Percentiles rank a stretch among this genome's conserved stretches.
Evolutionary conservation across 306 rosid genomes (phyloP).

Genomic region (Glycine tomentella): DNA sequence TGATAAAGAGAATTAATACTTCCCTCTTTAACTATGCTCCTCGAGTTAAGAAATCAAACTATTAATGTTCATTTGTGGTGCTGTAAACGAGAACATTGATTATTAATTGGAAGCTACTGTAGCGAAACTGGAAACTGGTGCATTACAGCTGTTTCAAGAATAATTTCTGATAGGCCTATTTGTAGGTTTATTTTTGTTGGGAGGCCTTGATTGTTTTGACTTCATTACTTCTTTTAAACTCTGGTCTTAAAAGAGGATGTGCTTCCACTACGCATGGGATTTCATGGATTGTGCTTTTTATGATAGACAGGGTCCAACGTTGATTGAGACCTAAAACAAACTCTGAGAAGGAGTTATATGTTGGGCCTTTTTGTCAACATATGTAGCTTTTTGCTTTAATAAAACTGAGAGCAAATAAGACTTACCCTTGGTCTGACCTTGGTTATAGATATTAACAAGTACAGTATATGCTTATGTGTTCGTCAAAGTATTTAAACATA

Average conservation of each 20-base stretch:
- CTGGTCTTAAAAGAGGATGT: constrained; percentile 29
- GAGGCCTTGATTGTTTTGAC: constrained; percentile 14
- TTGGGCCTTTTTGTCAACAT: no score
- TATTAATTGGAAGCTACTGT: constrained; percentile 9
- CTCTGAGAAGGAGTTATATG: no score
- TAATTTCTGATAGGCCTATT: background rate
- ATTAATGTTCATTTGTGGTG: background rate
- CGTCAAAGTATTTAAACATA: no score
- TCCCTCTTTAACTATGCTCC: background rate
- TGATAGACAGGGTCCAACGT: no score
- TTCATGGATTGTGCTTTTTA: background rate
- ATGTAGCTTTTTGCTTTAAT: no score
- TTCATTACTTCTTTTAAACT: background rate
- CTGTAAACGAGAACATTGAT: background rate
- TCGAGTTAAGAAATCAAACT: background rate
- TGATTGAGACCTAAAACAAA: no score
- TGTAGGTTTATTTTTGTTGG: background rate
- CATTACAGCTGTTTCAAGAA: constrained; percentile 36
- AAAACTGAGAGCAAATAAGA: no score
- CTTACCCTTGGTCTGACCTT: no score
- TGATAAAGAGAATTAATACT: background rate
- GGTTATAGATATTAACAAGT: no score
- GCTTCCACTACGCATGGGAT: constrained; percentile 7
- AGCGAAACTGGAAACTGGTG: constrained; percentile 18
- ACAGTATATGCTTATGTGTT: background rate